Evolutionary conservation across 1,284 basidiomycete species (phyloP).

Genomic region (Tausonia pullulans): DNA sequence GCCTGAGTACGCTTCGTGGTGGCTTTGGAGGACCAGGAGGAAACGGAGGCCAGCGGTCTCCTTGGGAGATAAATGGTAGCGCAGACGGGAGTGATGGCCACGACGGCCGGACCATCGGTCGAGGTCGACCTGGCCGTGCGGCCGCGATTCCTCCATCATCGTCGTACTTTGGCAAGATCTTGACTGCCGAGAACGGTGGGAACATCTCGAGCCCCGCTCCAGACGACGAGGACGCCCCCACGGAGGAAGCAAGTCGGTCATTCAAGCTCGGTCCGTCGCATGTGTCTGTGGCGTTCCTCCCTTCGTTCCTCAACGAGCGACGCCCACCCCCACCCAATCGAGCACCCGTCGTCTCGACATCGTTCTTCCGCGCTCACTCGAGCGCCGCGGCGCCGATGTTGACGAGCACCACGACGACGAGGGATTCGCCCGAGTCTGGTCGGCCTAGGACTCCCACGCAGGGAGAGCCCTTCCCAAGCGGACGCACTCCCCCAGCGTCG

Average conservation of each 20-base stretch:
- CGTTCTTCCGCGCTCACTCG: too few relatives aligned
- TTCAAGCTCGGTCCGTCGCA: conserved; percentile 3
- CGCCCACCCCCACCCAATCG: too few relatives aligned
- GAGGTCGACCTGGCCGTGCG: not conserved
- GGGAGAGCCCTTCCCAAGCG: too few relatives aligned
- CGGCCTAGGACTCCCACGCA: too few relatives aligned
- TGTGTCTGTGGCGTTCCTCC: not conserved
- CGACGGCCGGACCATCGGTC: not conserved
- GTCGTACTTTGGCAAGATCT: too few relatives aligned
- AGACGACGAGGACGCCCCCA: not conserved
- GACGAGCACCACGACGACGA: too few relatives aligned
- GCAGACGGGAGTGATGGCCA: not conserved
- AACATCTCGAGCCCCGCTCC: too few relatives aligned
- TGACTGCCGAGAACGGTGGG: not conserved
- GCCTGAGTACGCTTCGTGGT: too few relatives aligned
- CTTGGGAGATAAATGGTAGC: not conserved
- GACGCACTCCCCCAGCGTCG: too few relatives aligned
- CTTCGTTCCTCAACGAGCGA: not conserved
- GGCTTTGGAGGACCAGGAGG: not conserved
- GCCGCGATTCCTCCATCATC: not conserved
- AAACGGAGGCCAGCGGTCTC: not conserved
- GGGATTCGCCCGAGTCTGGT: too few relatives aligned
- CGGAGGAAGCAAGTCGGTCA: not conserved
- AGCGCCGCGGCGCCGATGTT: too few relatives aligned
- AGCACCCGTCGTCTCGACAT: too few relatives aligned